Conservation (phyloP, 169 alveolate genomes). For the Blepharisma undulans region DNA sequence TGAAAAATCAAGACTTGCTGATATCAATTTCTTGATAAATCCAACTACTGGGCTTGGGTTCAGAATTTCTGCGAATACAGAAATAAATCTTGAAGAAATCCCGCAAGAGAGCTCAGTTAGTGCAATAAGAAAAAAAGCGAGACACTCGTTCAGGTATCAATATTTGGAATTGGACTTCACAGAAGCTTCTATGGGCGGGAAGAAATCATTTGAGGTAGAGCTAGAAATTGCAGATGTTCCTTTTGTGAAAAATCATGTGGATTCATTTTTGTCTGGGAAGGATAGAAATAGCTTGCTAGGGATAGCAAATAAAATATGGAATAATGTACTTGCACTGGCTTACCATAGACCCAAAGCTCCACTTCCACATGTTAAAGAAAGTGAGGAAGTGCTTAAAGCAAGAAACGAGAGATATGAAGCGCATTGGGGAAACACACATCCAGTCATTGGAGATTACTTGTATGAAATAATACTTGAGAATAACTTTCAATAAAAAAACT, state of each 20-base stretch:
- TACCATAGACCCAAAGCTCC: neutral
- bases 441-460: slow-evolving; percentile 31
- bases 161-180: slow-evolving; percentile 15
- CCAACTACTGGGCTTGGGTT: slow-evolving; percentile 27
- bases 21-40: neutral
- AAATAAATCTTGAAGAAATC: neutral
- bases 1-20: neutral
- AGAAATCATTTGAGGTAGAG: slow-evolving; percentile 9
- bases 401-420: neutral
- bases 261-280: neutral
- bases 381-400: neutral
- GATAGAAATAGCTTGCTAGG: slow-evolving; percentile 24
- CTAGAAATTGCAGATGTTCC: slow-evolving; percentile 11
- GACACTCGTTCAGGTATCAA: slow-evolving; percentile 1
- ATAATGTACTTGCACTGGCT: slow-evolving; percentile 12
- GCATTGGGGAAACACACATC: neutral
- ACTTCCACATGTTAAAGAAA: neutral
- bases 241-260: slow-evolving; percentile 22
- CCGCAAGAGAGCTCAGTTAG: neutral
- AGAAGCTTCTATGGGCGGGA: neutral
- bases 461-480: neutral
- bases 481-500: neutral
- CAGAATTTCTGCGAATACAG: slow-evolving; percentile 18
- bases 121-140: neutral
- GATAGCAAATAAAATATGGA: slow-evolving; percentile 13